Percentiles rank a stretch among this genome's conserved stretches.
Conservation (phyloP, 768 basidiomycete species). For the Termitomyces eurrhizus region DNA sequence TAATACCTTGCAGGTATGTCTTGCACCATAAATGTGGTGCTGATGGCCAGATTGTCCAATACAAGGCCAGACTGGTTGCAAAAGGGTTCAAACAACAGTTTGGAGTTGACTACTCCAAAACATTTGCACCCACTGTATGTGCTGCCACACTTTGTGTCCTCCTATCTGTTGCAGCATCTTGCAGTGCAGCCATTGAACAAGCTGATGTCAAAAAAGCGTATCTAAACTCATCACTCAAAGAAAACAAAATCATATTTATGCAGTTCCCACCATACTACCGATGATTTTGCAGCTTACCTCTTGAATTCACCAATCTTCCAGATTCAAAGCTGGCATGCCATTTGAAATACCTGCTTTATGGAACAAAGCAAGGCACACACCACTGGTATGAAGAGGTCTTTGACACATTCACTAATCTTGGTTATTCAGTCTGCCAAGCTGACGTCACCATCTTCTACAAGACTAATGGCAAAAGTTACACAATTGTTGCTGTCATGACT, state of each 20-base stretch:
- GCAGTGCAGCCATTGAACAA: background rate
- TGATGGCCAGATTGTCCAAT: slow-evolving; percentile 5
- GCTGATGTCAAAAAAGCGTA: too few species aligned
- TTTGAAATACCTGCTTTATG: background rate
- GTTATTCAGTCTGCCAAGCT: too few species aligned
- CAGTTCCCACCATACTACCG: background rate
- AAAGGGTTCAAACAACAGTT: slow-evolving; percentile 27
- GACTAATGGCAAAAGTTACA: too few species aligned
- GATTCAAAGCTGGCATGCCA: background rate
- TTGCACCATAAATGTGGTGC: background rate
- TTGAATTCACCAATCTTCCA: background rate
- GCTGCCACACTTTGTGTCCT: slow-evolving; percentile 1
- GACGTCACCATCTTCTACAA: too few species aligned
- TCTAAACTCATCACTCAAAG: too few species aligned
- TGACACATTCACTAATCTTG: too few species aligned
- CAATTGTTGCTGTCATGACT: too few species aligned
- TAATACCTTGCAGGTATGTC: background rate
- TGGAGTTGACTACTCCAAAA: background rate
- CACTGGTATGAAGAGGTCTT: background rate
- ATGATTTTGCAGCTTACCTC: background rate
- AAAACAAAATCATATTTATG: background rate
- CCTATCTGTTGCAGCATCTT: too few species aligned
- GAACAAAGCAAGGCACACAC: background rate
- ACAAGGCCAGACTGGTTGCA: slow-evolving; percentile 28
- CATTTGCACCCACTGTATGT: slow-evolving; percentile 18